Evolutionary conservation across 306 rosid genomes (phyloP), one percentile per base, ranked within the genome.

Genomic region (Biancaea sappan): DNA sequence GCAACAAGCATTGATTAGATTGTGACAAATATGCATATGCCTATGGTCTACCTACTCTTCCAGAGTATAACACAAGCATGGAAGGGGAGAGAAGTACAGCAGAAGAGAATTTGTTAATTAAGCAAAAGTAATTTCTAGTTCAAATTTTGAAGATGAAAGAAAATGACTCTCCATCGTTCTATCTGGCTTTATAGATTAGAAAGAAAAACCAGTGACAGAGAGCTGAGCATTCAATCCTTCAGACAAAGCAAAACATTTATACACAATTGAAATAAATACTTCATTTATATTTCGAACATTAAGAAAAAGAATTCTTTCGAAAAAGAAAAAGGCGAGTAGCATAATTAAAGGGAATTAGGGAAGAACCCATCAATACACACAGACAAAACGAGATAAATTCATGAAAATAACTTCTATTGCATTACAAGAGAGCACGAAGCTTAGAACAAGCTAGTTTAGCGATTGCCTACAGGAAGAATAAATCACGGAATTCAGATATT

Each of bases 51-150:
- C 66, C 65, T 58, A 58, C 40, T 29, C 13, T 59, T 59, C 29
- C 64, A 29, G 41, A 59, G 24, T 57, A 57, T 15, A 6, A 7
- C 41, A n/a, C 66, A 60, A n/a, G 66, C 66, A 60, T 60, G 8
- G 46, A 35, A 60, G 19, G 21, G 52, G 52, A 46, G 44, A 32
- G 34, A 60, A 4, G 46, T 8, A 34, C 46, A 21, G 18, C 4
- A 34, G 16, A 31, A 31, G 44, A 29, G 66, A 37, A 3, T 25
- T 40, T 63, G 4, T 5, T 5, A 12, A 65, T 21, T 41, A 14
- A 21, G 1, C 38, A 16, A 18, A 9, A 19, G 12, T 11, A 60
- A 37, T 5, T 22, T 38, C 5, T 24, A 43, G 37, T 43, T 66
- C 71, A 66, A 11, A 4, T 7, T 66, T 2, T 43, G 54, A 66